Evolutionary conservation across 768 basidiomycete genomes (phyloP), one percentile per base, ranked within the genome.

Genomic region (Boletus rubropictus): DNA sequence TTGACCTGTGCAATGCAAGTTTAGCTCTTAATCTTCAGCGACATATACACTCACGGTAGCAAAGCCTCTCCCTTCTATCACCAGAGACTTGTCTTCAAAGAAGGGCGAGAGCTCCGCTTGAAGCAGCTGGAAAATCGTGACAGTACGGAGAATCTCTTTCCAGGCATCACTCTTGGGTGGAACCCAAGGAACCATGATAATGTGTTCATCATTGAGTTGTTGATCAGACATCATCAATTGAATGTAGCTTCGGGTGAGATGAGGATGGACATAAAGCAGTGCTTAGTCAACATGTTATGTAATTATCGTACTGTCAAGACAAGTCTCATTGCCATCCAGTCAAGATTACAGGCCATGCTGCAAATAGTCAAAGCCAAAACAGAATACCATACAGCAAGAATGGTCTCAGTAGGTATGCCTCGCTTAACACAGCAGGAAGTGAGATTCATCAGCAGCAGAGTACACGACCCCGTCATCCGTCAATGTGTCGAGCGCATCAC

Each of bases 381-480:
- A 36, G 15, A 42, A 45, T 38, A 46, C 20, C 20, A 18, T 40
- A 49, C 38, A 42, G 21, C 2, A 27, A 25, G 29, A 33, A 22
- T 7, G n/a, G n/a, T n/a, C n/a, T 22, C 17, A 17, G 36, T n/a
- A 37, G 9, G 18, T 37, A 12, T 25, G 9, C 22, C 49, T 40
- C 28, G 49, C 62, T 58, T 74, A 42, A 79, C 79, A 37, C 8
- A 86, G 61, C 29, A 74, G 69, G 64, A 81, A 86, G 57, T 89
- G 88, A n/a, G 78, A 84, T 52, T 92, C 89, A 57, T 92, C 85
- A 33, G 82, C 77, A 1, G 89, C 89, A 44, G 79, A 84, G 65
- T 78, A 97, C 46, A 94, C 74, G 52, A 78, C 68, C 0, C 93
- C 93, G 1, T 87, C 83, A 43, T 85, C 82, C 75, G 90, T 83